Percentiles rank a stretch among this genome's conserved stretches.
These are phyloP conservation scores for Globisporangium recalcitrans DNA, from an alignment of 352 stramenopile species.

Conservation along the genomic window DNA sequence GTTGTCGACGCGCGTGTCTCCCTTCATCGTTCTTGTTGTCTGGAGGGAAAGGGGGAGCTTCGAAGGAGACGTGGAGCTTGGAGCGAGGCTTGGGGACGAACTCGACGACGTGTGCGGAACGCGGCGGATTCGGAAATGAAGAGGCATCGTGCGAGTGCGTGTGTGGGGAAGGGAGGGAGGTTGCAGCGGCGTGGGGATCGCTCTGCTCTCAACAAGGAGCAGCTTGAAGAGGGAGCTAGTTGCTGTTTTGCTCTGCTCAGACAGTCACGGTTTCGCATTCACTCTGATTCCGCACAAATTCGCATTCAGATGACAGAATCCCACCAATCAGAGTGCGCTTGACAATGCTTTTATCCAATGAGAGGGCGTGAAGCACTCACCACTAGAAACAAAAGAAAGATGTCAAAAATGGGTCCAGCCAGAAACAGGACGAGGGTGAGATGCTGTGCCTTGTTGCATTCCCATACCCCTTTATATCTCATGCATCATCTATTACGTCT, in stretches of 20 bases:
- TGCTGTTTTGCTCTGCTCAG: not conserved
- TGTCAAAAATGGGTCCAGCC: conserved; percentile 9
- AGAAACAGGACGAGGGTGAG: not conserved
- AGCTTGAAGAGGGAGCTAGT: conserved; percentile 9
- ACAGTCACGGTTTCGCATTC: conserved; percentile 11
- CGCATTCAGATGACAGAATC: conserved; percentile 19
- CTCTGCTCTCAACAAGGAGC: not conserved
- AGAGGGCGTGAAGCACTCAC: not conserved
- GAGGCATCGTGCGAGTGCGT: no score
- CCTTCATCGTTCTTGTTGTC: conserved; percentile 40
- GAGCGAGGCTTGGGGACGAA: not conserved
- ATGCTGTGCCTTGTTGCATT: not conserved
- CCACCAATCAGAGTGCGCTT: conserved; percentile 12
- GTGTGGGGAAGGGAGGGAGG: no score
- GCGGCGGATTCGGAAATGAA: conserved; percentile 21
- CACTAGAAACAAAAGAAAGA: not conserved
- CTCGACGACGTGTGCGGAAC: conserved; percentile 11
- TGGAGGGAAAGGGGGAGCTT: not conserved
- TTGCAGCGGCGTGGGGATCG: not conserved
- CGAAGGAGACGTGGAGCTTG: not conserved
- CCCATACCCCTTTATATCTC: not conserved
- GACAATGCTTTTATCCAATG: conserved; percentile 7
- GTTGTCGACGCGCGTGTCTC: conserved; percentile 60
- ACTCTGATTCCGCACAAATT: conserved; percentile 18
- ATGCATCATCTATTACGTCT: not conserved